Base-by-base conservation (phyloP, 2,329 filamentous ascomycete species). In the Fusarium sp. region DNA sequence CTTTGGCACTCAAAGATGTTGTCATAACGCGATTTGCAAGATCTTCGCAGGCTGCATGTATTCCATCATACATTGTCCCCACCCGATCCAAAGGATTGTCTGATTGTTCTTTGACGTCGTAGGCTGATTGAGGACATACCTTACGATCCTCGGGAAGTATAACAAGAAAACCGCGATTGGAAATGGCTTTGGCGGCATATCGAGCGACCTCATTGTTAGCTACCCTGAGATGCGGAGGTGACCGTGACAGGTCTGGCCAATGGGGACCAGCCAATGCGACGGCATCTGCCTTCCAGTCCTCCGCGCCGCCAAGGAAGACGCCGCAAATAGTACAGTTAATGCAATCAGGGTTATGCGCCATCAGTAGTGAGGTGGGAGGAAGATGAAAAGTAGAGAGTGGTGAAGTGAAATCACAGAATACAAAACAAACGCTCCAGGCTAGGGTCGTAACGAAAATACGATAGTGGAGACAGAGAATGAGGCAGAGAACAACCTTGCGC, bases 281-380 rank as follows among this genome's bases (percentile, higher is more conserved):
- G 5, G 28, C 18, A 5, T 69, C 24, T 7, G 14, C 32, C 5
- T 20, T 24, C 62, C 55, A 55, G 6, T 42, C n/a, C 8, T 30
- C 26, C 3, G 15, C 18, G 22, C 28, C 18, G 1, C 38, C 12
- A 18, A 71, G 55, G 3, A 20, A 4, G 14, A 72, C 17, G 44
- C 62, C 63, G 7, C 69, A 72, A 35, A 71, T 67, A 2, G 47
- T 54, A 22, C 69, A 70, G 13, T 30, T 26, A 26, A 15, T 28
- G 18, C 7, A 22, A 9, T 8, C 18, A 47, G 13, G 10, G 44
- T 10, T 9, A 13, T 15, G 14, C 5, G 4, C 13, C 44, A 36
- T 35, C 7, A 35, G 32, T 35, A 35, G 7, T 35, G 14, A 35
- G 14, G 0, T 35, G 32, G 17, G 8, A 35, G 32, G 32, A 35